These are phyloP conservation scores for Scalesia atractyloides DNA, from an alignment of 129 eudicot genomes.

Conservation along the genomic window DNA sequence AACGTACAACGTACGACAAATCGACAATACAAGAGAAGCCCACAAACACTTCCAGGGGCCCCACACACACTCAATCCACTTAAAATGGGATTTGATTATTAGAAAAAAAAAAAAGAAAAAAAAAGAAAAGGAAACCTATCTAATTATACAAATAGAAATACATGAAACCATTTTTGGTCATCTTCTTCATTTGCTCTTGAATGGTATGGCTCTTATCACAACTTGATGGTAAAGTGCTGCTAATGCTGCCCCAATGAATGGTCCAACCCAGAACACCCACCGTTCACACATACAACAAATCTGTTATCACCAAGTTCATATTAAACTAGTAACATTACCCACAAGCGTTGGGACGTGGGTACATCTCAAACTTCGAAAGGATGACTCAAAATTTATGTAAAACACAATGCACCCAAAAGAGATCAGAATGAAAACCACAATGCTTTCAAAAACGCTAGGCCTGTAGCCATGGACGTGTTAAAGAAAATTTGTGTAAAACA, in stretches of 20 bases:
- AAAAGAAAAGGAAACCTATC: background rate
- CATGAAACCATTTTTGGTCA: background rate
- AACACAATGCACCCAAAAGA: too few species aligned
- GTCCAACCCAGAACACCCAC: constrained; percentile 95
- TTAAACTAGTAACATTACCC: background rate
- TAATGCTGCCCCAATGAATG: constrained; percentile 73
- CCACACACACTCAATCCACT: constrained; percentile 15
- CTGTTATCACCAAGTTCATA: background rate
- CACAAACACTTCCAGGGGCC: constrained; percentile 17
- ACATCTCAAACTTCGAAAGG: too few species aligned
- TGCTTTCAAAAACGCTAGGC: too few species aligned
- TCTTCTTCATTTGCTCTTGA: constrained; percentile 46
- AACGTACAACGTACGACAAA: background rate
- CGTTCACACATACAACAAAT: constrained; percentile 17
- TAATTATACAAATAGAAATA: constrained; percentile 9
- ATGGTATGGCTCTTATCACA: constrained; percentile 78
- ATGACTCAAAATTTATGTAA: too few species aligned
- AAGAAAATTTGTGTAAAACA: too few species aligned
- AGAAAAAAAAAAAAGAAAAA: background rate
- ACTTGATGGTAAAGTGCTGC: constrained; percentile 76
- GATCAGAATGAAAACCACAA: too few species aligned
- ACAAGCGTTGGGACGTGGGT: too few species aligned
- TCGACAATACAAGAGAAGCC: constrained; percentile 13
- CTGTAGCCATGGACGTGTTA: too few species aligned
- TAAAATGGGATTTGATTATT: constrained; percentile 27